A percentile compares a stretch with the other conserved stretches of the same genome.
Evolutionary conservation across 1,284 basidiomycete species (phyloP).

Genomic region (Apiotrichum sp.): DNA sequence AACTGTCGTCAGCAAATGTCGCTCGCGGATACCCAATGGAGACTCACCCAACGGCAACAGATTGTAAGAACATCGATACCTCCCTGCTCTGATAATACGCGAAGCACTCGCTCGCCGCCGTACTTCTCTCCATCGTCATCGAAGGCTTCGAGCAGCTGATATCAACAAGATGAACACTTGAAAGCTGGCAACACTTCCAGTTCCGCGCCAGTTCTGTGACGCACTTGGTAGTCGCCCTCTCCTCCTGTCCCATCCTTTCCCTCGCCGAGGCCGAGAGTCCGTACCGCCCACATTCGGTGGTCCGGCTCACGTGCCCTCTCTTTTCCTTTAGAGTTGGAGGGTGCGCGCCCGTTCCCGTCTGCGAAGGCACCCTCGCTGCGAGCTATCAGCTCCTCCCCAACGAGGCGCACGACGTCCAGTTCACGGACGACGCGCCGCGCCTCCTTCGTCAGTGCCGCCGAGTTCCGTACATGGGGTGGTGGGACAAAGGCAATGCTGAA

Average conservation of each 20-base stretch:
- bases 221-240: slow-evolving; percentile 41
- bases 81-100: slow-evolving; percentile 28
- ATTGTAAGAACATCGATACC: slow-evolving; percentile 40
- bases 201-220: neutral
- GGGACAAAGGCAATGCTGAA: slow-evolving; percentile 32
- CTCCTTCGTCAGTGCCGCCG: slow-evolving; percentile 28
- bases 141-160: slow-evolving; percentile 34
- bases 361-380: slow-evolving; percentile 34
- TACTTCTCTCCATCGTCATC: slow-evolving; percentile 45
- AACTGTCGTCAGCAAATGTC: slow-evolving; percentile 20
- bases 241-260: slow-evolving; percentile 40
- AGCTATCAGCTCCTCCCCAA: slow-evolving; percentile 24
- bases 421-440: slow-evolving; percentile 30
- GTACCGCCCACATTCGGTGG: slow-evolving; percentile 44
- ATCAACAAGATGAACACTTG: too few species aligned
- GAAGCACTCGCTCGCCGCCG: slow-evolving; percentile 38
- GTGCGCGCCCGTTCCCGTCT: slow-evolving; percentile 26
- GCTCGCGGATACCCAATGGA: neutral
- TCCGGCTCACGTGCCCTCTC: slow-evolving; percentile 39
- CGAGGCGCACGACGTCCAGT: slow-evolving; percentile 30
- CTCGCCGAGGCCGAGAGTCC: slow-evolving; percentile 31
- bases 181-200: neutral
- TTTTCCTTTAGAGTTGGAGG: slow-evolving; percentile 20
- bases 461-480: slow-evolving; percentile 20
- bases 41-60: slow-evolving; percentile 36